phyloP scores from a whole-genome alignment of 106 monocot genomes.

The Xerophyta viscosa region DNA sequence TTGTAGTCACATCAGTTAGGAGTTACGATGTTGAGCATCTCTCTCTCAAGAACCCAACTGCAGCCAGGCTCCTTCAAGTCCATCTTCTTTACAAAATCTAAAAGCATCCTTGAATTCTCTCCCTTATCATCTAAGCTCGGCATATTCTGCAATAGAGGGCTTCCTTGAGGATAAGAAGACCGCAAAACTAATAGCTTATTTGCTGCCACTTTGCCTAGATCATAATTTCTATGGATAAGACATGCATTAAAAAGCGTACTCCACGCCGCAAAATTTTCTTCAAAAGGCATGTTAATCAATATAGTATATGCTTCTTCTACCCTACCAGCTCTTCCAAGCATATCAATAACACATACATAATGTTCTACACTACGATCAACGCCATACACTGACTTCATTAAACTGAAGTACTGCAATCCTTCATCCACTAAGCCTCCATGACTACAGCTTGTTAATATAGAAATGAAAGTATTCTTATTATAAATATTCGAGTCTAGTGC shows the following conservation, averaged over 20 bases:
- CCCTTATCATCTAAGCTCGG: slow-evolving; percentile 2
- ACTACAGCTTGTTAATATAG: slow-evolving; percentile 50
- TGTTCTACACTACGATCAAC: slow-evolving; percentile 26
- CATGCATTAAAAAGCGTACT: slow-evolving; percentile 34
- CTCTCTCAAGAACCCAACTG: slow-evolving; percentile 22
- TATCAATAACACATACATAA: slow-evolving; percentile 30
- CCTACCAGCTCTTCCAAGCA: slow-evolving; percentile 45
- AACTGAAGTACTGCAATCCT: slow-evolving; percentile 31
- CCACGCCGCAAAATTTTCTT: slow-evolving; percentile 26
- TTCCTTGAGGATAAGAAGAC: slow-evolving; percentile 10
- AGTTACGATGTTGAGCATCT: too few species aligned
- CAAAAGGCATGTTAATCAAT: slow-evolving; percentile 10
- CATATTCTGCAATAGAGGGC: slow-evolving; percentile 9
- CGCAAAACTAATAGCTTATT: slow-evolving; percentile 16
- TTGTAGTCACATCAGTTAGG: too few species aligned
- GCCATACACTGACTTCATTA: slow-evolving; percentile 21
- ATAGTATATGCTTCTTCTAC: slow-evolving; percentile 20
- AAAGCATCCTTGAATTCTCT: slow-evolving; percentile 10
- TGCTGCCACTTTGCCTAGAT: slow-evolving; percentile 23
- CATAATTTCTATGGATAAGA: slow-evolving; percentile 16
- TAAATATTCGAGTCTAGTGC: slow-evolving; percentile 25
- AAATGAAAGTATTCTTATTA: slow-evolving; percentile 32
- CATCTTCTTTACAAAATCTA: slow-evolving; percentile 15
- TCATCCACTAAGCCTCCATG: slow-evolving; percentile 32
- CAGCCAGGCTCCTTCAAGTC: slow-evolving; percentile 14